Evolutionary conservation across 73 alveolate species (phyloP).

Genomic region (Tetrahymena borealis): DNA sequence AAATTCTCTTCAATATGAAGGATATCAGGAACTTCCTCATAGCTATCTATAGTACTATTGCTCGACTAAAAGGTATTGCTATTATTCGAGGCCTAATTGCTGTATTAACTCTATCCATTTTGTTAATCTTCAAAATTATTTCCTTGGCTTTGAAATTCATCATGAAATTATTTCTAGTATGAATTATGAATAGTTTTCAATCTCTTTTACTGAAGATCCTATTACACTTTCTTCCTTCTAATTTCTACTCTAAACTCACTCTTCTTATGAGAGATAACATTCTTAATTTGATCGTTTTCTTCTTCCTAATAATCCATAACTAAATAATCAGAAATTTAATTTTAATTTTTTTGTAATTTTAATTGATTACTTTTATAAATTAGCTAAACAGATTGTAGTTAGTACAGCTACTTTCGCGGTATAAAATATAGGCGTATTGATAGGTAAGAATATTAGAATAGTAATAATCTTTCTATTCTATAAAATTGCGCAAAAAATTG

Average conservation of each 20-base stretch:
- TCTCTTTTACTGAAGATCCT: neutral
- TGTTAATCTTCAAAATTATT: no score
- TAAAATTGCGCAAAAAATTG: neutral
- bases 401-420: no score
- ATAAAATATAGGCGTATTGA: no score
- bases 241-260: neutral
- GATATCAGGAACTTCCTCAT: neutral
- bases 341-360: no score
- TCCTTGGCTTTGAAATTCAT: neutral
- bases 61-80: no score
- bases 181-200: neutral
- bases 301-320: neutral
- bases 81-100: no score
- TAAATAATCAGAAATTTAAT: neutral
- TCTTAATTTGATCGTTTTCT: neutral
- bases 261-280: neutral
- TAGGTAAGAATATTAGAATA: no score
- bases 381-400: no score
- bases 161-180: neutral
- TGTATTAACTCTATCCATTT: no score
- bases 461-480: neutral
- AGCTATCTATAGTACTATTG: no score
- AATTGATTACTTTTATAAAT: no score
- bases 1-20: neutral
- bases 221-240: neutral